Percentiles rank a stretch among this genome's conserved stretches.
Evolutionary conservation across 2,329 filamentous ascomycete genomes (phyloP).

Genomic region (Neofusicoccum ribis): DNA sequence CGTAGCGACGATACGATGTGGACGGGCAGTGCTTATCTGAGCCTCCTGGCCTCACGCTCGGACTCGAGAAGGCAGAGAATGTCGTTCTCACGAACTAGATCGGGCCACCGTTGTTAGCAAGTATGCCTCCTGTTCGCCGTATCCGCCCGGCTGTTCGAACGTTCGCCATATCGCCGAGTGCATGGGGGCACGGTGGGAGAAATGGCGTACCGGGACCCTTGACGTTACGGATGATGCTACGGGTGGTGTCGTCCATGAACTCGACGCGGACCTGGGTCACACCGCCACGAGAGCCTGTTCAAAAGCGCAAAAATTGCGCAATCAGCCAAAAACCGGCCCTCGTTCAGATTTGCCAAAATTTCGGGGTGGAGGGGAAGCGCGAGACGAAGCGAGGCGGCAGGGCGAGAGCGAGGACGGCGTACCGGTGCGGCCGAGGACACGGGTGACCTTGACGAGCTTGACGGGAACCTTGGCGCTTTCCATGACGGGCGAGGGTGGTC

Average conservation of each 20-base stretch:
- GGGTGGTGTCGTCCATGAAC: constrained; percentile 99
- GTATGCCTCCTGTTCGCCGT: background rate
- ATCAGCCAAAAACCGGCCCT: constrained; percentile 11
- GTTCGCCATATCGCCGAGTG: background rate
- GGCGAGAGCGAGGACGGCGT: constrained; percentile 45
- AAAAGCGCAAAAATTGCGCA: background rate
- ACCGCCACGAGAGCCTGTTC: constrained; percentile 93
- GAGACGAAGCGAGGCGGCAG: background rate
- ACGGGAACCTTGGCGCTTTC: constrained; percentile 92
- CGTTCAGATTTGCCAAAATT: background rate
- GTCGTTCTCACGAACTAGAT: constrained; percentile 73
- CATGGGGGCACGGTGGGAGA: too few species aligned
- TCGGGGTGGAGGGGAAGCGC: background rate
- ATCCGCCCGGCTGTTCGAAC: background rate
- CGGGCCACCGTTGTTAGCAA: background rate
- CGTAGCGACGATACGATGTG: background rate
- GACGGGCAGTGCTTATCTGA: constrained; percentile 69
- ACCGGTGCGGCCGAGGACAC: constrained; percentile 96
- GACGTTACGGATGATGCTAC: constrained; percentile 99
- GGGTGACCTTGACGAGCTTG: constrained; percentile 99
- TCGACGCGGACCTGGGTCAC: constrained; percentile 99
- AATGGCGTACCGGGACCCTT: constrained; percentile 89
- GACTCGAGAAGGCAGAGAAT: constrained; percentile 99
- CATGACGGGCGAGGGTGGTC: constrained; percentile 55
- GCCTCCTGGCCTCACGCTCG: constrained; percentile 95